phyloP scores from a whole-genome alignment of 2,329 filamentous ascomycete species.

The Aspergillus jensenii region DNA sequence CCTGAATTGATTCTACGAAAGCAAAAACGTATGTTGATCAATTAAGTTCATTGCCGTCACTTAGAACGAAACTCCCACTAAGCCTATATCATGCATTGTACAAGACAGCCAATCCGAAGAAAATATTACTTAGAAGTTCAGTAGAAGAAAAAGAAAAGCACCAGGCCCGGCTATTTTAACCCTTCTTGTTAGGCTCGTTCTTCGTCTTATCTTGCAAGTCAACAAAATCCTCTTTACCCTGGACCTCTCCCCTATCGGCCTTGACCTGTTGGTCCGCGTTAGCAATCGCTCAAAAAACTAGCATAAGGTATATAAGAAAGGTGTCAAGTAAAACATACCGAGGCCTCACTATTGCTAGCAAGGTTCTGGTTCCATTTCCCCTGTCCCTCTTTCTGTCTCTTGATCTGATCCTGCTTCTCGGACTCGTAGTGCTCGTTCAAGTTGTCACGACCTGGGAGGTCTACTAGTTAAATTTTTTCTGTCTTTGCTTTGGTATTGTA shows the following conservation, averaged over 20 bases:
- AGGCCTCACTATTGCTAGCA: constrained; percentile 76
- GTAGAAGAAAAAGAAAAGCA: background rate
- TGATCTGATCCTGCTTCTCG: constrained; percentile 63
- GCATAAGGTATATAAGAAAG: background rate
- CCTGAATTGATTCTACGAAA: background rate
- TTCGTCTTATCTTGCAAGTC: constrained; percentile 62
- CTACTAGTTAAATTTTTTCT: background rate
- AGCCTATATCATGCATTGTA: background rate
- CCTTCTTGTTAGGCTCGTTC: constrained; percentile 16
- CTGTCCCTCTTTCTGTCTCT: constrained; percentile 56
- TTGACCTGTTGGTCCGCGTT: constrained; percentile 43
- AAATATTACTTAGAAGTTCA: too few relatives aligned
- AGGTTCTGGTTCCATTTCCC: constrained; percentile 76
- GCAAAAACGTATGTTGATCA: background rate
- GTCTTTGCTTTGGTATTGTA: too few relatives aligned
- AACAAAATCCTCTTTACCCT: constrained; percentile 46
- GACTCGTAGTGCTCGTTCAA: constrained; percentile 46
- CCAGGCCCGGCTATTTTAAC: background rate
- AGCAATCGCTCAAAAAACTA: background rate
- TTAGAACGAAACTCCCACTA: background rate
- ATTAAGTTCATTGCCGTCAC: background rate
- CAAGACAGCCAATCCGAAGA: too few relatives aligned
- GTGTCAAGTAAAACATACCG: constrained; percentile 45
- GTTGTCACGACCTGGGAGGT: constrained; percentile 41
- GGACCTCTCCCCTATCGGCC: constrained; percentile 58